Base-by-base conservation (phyloP, 257 asterid species). In the Salvia rosmarinus region DNA sequence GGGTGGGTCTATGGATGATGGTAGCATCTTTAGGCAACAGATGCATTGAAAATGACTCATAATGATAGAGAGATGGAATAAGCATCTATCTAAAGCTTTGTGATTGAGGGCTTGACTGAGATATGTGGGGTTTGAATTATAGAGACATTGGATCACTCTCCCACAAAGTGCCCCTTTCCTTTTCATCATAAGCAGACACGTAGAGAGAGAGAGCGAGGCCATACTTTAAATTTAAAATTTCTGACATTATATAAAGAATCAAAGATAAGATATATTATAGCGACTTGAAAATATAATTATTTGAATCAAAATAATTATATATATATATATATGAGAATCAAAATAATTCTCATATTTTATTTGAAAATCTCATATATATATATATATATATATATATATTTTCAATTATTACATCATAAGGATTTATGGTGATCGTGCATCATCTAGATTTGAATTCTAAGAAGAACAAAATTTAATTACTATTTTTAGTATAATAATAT, bases 51-150 rank as follows among this genome's bases (percentile, higher is more conserved):
- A 87, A 84, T 58, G 94, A 89, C 89, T 66, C 49, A 69, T 87
- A 84, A 86, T 84, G 85, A 89, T 84, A n/a, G n/a, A 82, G 77
- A 79, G 84, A 82, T 83, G 92, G 90, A 86, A 89, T 83, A 71
- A 89, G 95, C 93, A 89, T 86, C 93, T 79, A 75, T 3, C 50
- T 61, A 7, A 20, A 13, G 40, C 73, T 76, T 80, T 80, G 82
- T 82, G 84, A 85, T 82, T 84, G 88, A 78, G 77, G 82, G 79
- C 72, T 68, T 69, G 89, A 87, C 82, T 81, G 83, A 82, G 86
- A 69, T 84, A 87, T 87, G 93, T 87, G 91, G 95, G 92, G 88
- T 82, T 83, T 71, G 46, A 39, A 69, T 74, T 85, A 88, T 68
- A 64, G 55, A 32, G 88, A 87, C 87, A 55, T 78, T 72, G 85